Evolutionary conservation across 768 basidiomycete species (phyloP).

Genomic region (Tulasnella calospora): DNA sequence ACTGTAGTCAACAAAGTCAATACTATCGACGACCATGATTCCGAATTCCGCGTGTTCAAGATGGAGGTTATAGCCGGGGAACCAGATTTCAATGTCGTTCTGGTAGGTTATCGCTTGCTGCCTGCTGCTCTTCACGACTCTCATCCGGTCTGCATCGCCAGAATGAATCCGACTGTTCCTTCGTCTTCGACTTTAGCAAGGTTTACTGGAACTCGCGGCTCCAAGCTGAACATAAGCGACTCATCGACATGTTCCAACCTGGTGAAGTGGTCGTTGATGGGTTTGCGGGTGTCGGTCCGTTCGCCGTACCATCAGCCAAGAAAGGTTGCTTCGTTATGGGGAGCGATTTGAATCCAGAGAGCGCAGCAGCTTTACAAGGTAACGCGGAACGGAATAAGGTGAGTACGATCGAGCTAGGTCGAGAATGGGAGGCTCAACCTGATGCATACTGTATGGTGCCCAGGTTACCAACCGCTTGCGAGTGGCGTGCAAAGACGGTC

Average conservation of each 20-base stretch:
- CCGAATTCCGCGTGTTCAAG: constrained; percentile 83
- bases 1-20: constrained; percentile 99
- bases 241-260: constrained; percentile 67
- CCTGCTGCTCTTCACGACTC: constrained; percentile 8
- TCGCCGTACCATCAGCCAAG: constrained; percentile 87
- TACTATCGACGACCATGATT: constrained; percentile 82
- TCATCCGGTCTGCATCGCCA: constrained; percentile 34
- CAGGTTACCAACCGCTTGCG: constrained; percentile 59
- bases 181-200: constrained; percentile 88
- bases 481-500: constrained; percentile 77
- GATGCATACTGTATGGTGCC: neutral
- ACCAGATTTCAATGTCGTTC: constrained; percentile 76
- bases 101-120: constrained; percentile 50
- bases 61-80: constrained; percentile 97
- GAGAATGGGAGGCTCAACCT: constrained; percentile 21
- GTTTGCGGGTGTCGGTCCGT: constrained; percentile 96
- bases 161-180: constrained; percentile 80
- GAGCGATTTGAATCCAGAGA: constrained; percentile 91
- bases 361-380: constrained; percentile 64
- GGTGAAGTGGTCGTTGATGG: constrained; percentile 79
- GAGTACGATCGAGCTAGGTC: constrained; percentile 31
- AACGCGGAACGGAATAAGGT: constrained; percentile 80
- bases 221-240: constrained; percentile 82
- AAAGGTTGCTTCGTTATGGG: constrained; percentile 86
- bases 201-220: constrained; percentile 99